These are phyloP conservation scores for Syzygium jambos DNA, from an alignment of 345 rosid species.

Conservation along the genomic window DNA sequence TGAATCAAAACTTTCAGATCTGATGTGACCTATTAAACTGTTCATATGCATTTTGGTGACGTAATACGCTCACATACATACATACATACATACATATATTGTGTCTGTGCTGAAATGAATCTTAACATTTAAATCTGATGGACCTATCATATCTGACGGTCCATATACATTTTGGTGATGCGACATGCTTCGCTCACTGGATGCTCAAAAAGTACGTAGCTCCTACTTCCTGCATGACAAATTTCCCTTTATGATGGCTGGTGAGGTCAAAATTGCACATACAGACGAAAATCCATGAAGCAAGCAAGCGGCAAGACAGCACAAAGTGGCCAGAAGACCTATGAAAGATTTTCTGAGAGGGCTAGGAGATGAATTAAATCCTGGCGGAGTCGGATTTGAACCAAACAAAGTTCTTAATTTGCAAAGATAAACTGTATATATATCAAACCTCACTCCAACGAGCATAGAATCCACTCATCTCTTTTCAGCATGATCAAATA, in stretches of 20 bases:
- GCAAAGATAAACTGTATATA: background rate
- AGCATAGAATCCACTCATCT: background rate
- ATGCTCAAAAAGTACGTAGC: background rate
- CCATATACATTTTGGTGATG: background rate
- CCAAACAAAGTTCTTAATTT: background rate
- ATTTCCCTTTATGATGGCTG: background rate
- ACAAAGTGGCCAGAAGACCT: background rate
- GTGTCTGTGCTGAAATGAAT: too few species aligned
- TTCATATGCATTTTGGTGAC: too few species aligned
- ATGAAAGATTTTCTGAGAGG: background rate
- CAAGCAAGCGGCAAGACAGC: background rate
- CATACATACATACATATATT: background rate
- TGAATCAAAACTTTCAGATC: background rate
- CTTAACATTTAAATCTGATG: too few species aligned
- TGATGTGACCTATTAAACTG: background rate
- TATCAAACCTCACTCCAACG: background rate
- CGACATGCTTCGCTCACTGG: background rate
- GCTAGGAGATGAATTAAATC: background rate
- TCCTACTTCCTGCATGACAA: background rate
- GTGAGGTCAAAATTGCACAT: background rate
- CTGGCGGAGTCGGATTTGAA: background rate
- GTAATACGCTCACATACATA: too few species aligned
- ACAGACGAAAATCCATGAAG: background rate
- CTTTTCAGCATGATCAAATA: background rate
- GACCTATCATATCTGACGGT: background rate